Evolutionary conservation across 192 early-diverging fungal species (phyloP).

Genomic region (Dissophora ornata): DNA sequence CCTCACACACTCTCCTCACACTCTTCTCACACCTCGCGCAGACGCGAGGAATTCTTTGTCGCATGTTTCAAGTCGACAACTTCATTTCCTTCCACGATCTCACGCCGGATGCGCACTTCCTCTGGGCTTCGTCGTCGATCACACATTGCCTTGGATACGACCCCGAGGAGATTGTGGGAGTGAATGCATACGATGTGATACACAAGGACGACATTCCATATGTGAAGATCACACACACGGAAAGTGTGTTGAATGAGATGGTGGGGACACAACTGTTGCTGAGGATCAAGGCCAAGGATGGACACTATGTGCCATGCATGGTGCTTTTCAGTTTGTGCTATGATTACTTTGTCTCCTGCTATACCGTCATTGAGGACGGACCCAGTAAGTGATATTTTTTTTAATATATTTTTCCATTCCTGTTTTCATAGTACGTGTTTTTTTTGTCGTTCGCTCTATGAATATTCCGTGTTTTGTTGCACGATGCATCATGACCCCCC

Average conservation of each 20-base stretch:
- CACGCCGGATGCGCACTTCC: slow-evolving; percentile 36
- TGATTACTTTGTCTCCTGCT: slow-evolving; percentile 43
- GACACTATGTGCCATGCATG: slow-evolving; percentile 35
- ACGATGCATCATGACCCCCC: too few species aligned
- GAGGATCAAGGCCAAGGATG: slow-evolving; percentile 54
- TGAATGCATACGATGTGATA: slow-evolving; percentile 48
- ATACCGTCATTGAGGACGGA: slow-evolving; percentile 22
- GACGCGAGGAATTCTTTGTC: neutral
- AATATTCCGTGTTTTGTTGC: too few species aligned
- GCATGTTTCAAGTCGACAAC: slow-evolving; percentile 51
- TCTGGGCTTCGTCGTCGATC: slow-evolving; percentile 57
- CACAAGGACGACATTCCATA: slow-evolving; percentile 54
- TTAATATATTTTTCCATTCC: slow-evolving; percentile 1
- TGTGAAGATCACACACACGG: slow-evolving; percentile 44
- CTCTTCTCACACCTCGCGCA: neutral
- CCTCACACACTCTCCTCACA: too few species aligned
- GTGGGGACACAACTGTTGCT: slow-evolving; percentile 46
- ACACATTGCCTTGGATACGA: slow-evolving; percentile 56
- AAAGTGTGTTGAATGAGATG: slow-evolving; percentile 56
- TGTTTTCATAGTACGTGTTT: neutral
- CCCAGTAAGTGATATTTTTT: slow-evolving; percentile 18
- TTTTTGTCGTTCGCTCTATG: too few species aligned
- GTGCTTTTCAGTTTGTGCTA: slow-evolving; percentile 44
- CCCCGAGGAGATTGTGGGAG: slow-evolving; percentile 57
- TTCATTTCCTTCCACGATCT: slow-evolving; percentile 63